These are phyloP conservation scores for Colletotrichum neosansevieriae DNA, from an alignment of 2,329 filamentous ascomycete species.

Conservation along the genomic window DNA sequence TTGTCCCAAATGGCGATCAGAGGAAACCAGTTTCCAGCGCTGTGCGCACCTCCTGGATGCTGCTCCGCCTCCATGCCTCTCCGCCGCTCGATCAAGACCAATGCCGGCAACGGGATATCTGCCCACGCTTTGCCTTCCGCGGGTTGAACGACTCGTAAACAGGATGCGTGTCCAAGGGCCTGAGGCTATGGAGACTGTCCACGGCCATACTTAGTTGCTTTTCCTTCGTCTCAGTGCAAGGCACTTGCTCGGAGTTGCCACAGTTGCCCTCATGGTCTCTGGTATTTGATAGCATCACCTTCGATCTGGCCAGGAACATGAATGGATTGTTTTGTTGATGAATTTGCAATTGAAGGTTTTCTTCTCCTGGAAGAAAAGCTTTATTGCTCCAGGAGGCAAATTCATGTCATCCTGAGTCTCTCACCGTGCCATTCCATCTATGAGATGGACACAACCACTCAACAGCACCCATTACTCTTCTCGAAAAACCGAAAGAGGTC, in stretches of 20 bases:
- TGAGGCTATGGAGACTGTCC: conserved; percentile 7
- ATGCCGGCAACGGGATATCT: not conserved
- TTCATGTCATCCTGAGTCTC: conserved; percentile 19
- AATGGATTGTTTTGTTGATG: too few species aligned
- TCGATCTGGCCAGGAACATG: not conserved
- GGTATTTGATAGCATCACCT: not conserved
- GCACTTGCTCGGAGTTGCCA: not conserved
- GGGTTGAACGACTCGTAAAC: conserved; percentile 10
- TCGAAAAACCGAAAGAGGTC: conserved; percentile 2
- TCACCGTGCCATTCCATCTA: conserved; percentile 23
- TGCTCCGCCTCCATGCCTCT: not conserved
- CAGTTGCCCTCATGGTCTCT: not conserved
- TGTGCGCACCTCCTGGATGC: conserved; percentile 3
- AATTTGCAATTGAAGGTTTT: too few species aligned
- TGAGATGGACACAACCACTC: conserved; percentile 27
- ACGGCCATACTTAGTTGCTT: not conserved
- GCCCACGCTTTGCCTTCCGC: not conserved
- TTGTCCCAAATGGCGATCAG: conserved; percentile 23
- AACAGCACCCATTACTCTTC: conserved; percentile 1
- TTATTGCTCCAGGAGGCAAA: not conserved
- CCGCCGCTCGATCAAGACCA: not conserved
- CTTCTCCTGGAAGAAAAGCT: too few species aligned
- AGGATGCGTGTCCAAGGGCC: conserved; percentile 4
- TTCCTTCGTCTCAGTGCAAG: not conserved
- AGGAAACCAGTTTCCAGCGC: conserved; percentile 21